Conservation (phyloP, 176 grass and related monocot species). For the Bromus sterilis region DNA sequence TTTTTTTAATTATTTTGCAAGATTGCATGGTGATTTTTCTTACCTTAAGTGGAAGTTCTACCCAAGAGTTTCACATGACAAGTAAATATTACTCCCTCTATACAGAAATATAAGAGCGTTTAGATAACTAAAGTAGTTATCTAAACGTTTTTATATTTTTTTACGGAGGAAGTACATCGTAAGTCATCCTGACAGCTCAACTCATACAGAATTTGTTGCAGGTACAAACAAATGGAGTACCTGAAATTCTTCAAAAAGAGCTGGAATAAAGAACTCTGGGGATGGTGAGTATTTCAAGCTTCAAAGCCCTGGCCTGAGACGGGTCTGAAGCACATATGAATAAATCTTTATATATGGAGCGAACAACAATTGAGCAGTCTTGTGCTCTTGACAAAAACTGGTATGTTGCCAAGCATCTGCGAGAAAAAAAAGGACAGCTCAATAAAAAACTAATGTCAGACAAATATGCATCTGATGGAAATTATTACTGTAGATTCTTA, state of each 20-base stretch:
- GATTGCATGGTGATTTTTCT: not conserved
- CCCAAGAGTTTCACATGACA: not conserved
- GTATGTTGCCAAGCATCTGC: conserved; percentile 90
- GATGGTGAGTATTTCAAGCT: conserved; percentile 91
- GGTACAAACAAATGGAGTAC: conserved; percentile 32
- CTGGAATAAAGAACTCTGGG: conserved; percentile 47
- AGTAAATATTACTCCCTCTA: no score
- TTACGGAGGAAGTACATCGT: no score
- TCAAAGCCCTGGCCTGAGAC: conserved; percentile 66
- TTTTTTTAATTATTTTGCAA: not conserved
- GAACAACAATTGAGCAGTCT: conserved; percentile 62
- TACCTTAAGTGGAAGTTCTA: not conserved
- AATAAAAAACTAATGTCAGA: conserved; percentile 12
- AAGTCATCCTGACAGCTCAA: not conserved
- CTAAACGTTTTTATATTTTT: no score
- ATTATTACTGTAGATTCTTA: not conserved
- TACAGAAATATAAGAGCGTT: no score
- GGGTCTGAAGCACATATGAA: conserved; percentile 77
- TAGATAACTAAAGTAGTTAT: no score
- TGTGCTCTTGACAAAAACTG: conserved; percentile 78
- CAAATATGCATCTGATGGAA: not conserved
- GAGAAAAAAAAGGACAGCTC: conserved; percentile 15
- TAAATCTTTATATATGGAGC: conserved; percentile 68
- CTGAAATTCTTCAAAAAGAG: conserved; percentile 94
- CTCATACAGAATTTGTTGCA: not conserved